phyloP scores from a whole-genome alignment of 202 grass and related monocot genomes.

The Zoysia matrella region DNA sequence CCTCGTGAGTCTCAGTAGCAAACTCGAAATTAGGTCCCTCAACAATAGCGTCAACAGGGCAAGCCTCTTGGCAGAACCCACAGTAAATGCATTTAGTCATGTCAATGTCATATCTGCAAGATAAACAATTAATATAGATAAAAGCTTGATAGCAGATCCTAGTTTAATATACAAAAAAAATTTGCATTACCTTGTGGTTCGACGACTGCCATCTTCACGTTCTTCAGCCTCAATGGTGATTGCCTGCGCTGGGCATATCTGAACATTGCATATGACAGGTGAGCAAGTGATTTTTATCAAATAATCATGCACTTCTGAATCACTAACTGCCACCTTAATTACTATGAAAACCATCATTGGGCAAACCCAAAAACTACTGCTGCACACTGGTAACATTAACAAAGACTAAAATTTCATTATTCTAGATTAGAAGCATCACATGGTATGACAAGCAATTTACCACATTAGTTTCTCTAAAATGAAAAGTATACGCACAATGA shows the following conservation, averaged over 20 bases:
- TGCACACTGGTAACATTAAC: background rate
- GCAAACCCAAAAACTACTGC: slow-evolving; percentile 11
- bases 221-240: slow-evolving; percentile 99
- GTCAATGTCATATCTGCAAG: slow-evolving; percentile 90
- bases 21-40: slow-evolving; percentile 99
- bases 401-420: background rate
- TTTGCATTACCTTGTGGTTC: slow-evolving; percentile 79
- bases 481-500: background rate
- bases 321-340: background rate
- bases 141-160: slow-evolving; percentile 12
- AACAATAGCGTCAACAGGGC: slow-evolving; percentile 97
- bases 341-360: background rate
- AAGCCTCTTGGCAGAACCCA: slow-evolving; percentile 98
- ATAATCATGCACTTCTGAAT: slow-evolving; percentile 26
- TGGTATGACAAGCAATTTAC: too few species aligned
- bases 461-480: background rate
- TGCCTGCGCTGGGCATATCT: slow-evolving; percentile 98
- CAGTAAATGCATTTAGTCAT: slow-evolving; percentile 99
- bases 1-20: slow-evolving; percentile 96
- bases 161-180: background rate
- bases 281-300: slow-evolving; percentile 17
- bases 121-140: slow-evolving; percentile 16
- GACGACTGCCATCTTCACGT: slow-evolving; percentile 95
- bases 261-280: slow-evolving; percentile 31
- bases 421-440: background rate